Percentiles rank a stretch among this genome's conserved stretches.
phyloP scores from a whole-genome alignment of 1,284 basidiomycete species.

The Fistulinella cinereoalba region DNA sequence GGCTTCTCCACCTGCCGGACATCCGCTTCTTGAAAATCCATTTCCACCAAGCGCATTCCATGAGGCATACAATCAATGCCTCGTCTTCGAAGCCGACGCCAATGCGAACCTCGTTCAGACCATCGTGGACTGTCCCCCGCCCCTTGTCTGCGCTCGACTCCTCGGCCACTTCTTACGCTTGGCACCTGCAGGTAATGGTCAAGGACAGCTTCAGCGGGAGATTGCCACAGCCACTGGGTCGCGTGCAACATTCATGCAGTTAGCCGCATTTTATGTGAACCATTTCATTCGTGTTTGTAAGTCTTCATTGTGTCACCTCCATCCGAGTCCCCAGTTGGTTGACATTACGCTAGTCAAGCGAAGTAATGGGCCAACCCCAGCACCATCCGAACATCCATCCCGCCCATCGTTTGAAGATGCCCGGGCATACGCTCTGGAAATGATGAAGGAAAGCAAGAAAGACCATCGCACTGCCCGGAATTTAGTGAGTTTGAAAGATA shows the following conservation, averaged over 20 bases:
- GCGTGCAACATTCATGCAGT: neutral
- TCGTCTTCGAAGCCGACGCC: neutral
- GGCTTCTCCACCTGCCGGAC: too few relatives aligned
- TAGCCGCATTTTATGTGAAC: neutral
- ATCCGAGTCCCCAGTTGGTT: too few relatives aligned
- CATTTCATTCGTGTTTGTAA: slow-evolving; percentile 3
- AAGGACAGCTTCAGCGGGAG: slow-evolving; percentile 5
- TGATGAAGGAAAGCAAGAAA: neutral
- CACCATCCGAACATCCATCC: slow-evolving; percentile 2
- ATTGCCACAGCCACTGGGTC: neutral
- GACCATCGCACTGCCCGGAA: neutral
- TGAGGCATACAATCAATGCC: neutral
- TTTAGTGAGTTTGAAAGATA: neutral
- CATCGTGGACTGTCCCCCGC: neutral
- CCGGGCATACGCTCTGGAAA: neutral
- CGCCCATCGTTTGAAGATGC: slow-evolving; percentile 3
- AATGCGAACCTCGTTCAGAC: neutral
- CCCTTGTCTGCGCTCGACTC: slow-evolving; percentile 1
- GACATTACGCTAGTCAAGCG: neutral
- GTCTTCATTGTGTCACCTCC: too few relatives aligned
- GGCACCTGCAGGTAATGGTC: neutral
- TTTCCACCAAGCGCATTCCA: neutral
- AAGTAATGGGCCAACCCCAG: neutral
- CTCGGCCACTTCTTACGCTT: slow-evolving; percentile 4
- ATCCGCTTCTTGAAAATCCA: neutral